Percentiles rank a stretch among this genome's conserved stretches.
Evolutionary conservation across 768 basidiomycete genomes (phyloP).

Genomic region (Xerocomus brunneocitrinus): DNA sequence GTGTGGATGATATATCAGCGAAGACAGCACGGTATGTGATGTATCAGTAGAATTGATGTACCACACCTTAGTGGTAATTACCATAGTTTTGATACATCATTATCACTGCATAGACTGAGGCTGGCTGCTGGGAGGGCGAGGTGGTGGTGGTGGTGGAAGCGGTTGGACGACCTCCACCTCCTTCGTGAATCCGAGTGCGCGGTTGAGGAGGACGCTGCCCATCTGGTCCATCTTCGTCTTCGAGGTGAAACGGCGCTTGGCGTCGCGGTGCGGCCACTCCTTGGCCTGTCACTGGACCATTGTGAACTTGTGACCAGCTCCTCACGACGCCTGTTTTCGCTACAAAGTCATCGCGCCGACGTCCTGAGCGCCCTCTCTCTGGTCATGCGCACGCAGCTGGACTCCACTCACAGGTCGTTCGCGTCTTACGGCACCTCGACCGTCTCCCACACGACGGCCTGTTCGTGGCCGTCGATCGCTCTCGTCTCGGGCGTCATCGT

Average conservation of each 20-base stretch:
- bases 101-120: background rate
- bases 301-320: constrained; percentile 3
- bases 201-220: constrained; percentile 3
- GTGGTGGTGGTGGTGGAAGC: background rate
- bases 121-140: background rate
- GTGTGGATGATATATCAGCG: too few relatives aligned
- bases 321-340: background rate
- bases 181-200: constrained; percentile 3
- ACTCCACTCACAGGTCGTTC: constrained; percentile 3
- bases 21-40: too few relatives aligned
- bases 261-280: constrained; percentile 3
- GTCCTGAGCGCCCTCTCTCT: too few relatives aligned
- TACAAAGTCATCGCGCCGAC: background rate
- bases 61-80: too few relatives aligned
- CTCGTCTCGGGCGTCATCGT: too few relatives aligned
- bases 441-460: background rate
- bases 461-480: background rate
- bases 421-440: constrained; percentile 1
- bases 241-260: background rate
- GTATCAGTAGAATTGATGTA: too few relatives aligned
- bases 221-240: constrained; percentile 11
- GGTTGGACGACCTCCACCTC: background rate
- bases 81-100: too few relatives aligned
- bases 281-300: constrained; percentile 8
- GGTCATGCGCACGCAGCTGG: background rate